A percentile compares a stretch with the other conserved stretches of the same genome.
Conservation (phyloP, 2,329 filamentous ascomycete genomes). For the Botrytis deweyae region DNA sequence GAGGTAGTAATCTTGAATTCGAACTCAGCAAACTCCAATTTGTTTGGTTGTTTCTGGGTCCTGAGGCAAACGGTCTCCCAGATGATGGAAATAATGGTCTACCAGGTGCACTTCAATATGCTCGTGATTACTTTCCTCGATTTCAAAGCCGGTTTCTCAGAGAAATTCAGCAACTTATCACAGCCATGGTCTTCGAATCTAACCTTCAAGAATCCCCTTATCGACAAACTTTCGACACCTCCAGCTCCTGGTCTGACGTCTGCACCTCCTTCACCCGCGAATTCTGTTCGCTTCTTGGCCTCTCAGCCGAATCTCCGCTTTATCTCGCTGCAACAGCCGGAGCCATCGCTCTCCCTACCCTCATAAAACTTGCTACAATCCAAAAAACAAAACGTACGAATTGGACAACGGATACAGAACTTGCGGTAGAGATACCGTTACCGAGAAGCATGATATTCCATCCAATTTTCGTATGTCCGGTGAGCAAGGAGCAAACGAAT, state of each 20-base stretch:
- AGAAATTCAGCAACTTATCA: constrained; percentile 79
- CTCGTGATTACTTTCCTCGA: constrained; percentile 66
- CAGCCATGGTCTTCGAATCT: constrained; percentile 74
- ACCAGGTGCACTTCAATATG: constrained; percentile 71
- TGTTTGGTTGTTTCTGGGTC: constrained; percentile 78
- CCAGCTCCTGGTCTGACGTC: constrained; percentile 77
- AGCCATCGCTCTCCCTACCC: constrained; percentile 82
- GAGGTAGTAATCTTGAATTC: constrained; percentile 92
- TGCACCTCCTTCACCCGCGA: constrained; percentile 86
- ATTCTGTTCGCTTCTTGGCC: constrained; percentile 86
- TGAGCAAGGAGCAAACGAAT: constrained; percentile 94
- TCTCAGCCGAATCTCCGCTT: constrained; percentile 88
- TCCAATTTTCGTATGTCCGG: constrained; percentile 95
- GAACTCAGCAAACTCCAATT: constrained; percentile 89
- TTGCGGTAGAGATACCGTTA: constrained; percentile 72
- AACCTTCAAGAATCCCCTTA: constrained; percentile 81
- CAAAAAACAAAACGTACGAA: constrained; percentile 88
- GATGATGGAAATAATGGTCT: constrained; percentile 57
- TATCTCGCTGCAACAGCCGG: constrained; percentile 92
- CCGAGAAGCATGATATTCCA: constrained; percentile 72
- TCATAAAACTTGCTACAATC: constrained; percentile 84
- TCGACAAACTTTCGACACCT: constrained; percentile 70
- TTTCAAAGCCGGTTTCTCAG: constrained; percentile 73
- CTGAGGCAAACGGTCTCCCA: constrained; percentile 53
- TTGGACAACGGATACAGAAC: constrained; percentile 89